Percentiles rank a stretch among this genome's conserved stretches.
Conservation (phyloP, 805 yeast genomes). For the Teunomyces pallodes region DNA sequence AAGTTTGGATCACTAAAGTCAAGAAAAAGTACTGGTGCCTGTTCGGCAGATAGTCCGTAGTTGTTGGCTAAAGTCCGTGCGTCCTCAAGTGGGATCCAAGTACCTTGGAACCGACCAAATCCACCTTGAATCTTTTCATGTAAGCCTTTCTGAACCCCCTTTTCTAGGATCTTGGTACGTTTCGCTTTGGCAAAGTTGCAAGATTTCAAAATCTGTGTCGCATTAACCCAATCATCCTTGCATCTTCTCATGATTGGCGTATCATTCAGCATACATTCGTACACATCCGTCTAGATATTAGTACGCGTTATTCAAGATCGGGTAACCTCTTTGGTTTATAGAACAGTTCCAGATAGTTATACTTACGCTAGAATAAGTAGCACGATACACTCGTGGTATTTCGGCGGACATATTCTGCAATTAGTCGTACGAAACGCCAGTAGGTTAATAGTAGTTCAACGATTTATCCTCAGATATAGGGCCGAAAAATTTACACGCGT, state of each 20-base stretch:
- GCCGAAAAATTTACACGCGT: constrained; percentile 4
- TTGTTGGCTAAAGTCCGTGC: constrained; percentile 51
- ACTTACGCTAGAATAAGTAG: constrained; percentile 47
- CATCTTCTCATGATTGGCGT: constrained; percentile 88
- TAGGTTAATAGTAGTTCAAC: background rate
- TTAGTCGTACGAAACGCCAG: constrained; percentile 1
- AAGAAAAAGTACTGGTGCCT: constrained; percentile 41
- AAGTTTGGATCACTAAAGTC: constrained; percentile 35
- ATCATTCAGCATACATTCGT: constrained; percentile 64
- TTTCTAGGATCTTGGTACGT: constrained; percentile 85
- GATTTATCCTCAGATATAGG: constrained; percentile 1
- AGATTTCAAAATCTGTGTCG: constrained; percentile 90
- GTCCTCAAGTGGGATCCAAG: constrained; percentile 86
- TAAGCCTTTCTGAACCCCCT: constrained; percentile 84
- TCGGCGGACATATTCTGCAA: constrained; percentile 22
- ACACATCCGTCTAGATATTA: constrained; percentile 51
- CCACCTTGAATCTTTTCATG: constrained; percentile 98
- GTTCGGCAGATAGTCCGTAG: constrained; percentile 37
- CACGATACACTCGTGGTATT: constrained; percentile 42
- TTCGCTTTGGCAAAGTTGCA: constrained; percentile 94
- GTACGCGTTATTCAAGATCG: constrained; percentile 4
- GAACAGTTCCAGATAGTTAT: background rate
- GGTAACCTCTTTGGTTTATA: background rate
- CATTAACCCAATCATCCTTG: constrained; percentile 93
- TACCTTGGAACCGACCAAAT: constrained; percentile 94